phyloP scores from a whole-genome alignment of 75 land plant genomes.

The Sequoia sempervirens region DNA sequence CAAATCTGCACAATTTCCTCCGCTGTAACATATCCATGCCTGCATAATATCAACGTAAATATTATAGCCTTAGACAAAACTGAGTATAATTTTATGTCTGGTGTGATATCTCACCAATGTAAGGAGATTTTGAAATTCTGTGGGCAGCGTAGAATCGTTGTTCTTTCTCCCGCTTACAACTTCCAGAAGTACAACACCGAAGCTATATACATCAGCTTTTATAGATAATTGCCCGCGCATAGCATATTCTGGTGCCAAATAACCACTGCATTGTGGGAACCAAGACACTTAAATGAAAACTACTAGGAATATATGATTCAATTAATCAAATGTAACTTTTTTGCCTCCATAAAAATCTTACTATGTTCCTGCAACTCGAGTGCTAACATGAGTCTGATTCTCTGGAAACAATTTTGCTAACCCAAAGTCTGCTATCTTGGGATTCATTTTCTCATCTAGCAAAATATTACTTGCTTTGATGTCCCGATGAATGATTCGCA shows the following conservation, averaged over 20 bases:
- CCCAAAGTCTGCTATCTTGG: background rate
- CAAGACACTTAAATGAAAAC: too few relatives aligned
- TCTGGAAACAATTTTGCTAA: background rate
- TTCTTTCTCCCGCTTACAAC: conserved; percentile 26
- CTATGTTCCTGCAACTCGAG: background rate
- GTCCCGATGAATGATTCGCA: background rate
- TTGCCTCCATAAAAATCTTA: background rate
- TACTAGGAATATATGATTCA: too few relatives aligned
- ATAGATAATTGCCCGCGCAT: background rate
- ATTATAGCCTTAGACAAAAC: too few relatives aligned
- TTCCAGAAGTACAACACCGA: conserved; percentile 38
- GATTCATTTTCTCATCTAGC: background rate
- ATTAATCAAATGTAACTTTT: too few relatives aligned
- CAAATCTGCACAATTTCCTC: background rate
- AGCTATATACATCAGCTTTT: conserved; percentile 33
- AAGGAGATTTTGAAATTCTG: background rate
- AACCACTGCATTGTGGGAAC: too few relatives aligned
- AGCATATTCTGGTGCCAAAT: too few relatives aligned
- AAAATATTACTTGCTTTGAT: too few relatives aligned
- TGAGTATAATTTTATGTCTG: too few relatives aligned
- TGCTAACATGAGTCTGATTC: background rate
- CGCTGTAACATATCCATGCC: background rate
- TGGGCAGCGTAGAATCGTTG: background rate
- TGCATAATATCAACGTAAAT: background rate
- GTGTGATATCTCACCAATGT: background rate